Percentiles rank a stretch among this genome's conserved stretches.
These are phyloP conservation scores for Pinus taeda DNA, from an alignment of 75 land plant species.

Conservation along the genomic window DNA sequence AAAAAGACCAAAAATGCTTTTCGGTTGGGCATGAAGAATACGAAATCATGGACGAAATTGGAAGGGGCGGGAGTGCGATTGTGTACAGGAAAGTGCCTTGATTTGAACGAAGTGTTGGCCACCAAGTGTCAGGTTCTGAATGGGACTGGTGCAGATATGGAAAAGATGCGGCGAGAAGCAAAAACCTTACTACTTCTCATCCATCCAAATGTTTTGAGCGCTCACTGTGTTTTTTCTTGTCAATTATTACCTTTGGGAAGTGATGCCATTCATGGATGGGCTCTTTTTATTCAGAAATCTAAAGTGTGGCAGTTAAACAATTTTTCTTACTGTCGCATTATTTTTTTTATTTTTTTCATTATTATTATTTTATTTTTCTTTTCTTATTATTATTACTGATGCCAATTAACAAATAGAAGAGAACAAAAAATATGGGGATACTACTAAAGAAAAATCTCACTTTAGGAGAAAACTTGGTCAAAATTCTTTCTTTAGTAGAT, in stretches of 20 bases:
- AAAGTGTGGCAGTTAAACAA: too few relatives aligned
- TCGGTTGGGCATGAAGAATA: too few relatives aligned
- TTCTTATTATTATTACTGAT: too few relatives aligned
- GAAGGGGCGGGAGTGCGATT: conserved; percentile 69
- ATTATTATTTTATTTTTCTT: too few relatives aligned
- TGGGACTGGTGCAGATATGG: conserved; percentile 38
- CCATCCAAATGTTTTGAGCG: conserved; percentile 83
- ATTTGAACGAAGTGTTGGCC: conserved; percentile 55
- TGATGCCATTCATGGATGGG: conserved; percentile 97
- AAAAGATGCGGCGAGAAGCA: conserved; percentile 58
- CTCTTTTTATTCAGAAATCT: conserved; percentile 65
- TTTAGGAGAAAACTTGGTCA: too few relatives aligned
- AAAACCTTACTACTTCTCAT: conserved; percentile 66
- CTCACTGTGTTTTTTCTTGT: conserved; percentile 85
- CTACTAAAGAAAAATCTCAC: too few relatives aligned
- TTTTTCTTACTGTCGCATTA: too few relatives aligned
- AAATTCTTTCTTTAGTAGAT: too few relatives aligned
- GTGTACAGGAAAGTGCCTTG: conserved; percentile 61
- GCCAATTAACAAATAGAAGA: too few relatives aligned
- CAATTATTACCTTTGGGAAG: conserved; percentile 67
- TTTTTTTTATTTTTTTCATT: too few relatives aligned
- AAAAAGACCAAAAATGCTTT: conserved; percentile 3
- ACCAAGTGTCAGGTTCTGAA: conserved; percentile 77
- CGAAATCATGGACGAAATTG: conserved; percentile 68
- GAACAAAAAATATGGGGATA: too few relatives aligned